Conservation (phyloP, 306 rosid genomes). For the Cucurbita argyrosperma region DNA sequence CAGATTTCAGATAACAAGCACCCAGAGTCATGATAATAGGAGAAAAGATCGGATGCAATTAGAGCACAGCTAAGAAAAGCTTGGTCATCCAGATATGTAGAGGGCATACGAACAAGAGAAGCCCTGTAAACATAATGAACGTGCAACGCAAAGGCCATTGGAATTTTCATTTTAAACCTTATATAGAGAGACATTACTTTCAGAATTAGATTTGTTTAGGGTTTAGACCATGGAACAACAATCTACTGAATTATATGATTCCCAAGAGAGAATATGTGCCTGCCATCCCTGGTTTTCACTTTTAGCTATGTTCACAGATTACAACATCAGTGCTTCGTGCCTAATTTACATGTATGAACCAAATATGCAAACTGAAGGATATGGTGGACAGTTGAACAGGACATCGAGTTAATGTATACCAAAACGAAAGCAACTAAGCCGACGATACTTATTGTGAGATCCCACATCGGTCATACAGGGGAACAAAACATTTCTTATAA, state of each 20-base stretch:
- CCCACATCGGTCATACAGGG: too few relatives aligned
- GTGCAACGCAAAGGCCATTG: neutral
- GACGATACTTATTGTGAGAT: neutral
- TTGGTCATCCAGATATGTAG: conserved; percentile 3
- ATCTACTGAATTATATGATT: neutral
- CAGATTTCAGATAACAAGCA: conserved; percentile 25
- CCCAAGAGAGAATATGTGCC: neutral
- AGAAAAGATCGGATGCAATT: neutral
- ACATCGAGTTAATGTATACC: neutral
- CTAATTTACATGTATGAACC: neutral
- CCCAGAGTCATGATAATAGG: conserved; percentile 17
- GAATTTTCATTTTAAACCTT: neutral
- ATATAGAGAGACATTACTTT: neutral
- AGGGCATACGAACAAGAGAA: neutral
- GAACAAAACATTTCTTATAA: too few relatives aligned
- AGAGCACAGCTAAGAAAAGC: conserved; percentile 2
- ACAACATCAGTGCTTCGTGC: neutral
- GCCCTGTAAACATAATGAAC: conserved; percentile 4
- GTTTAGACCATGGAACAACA: neutral
- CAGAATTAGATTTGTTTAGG: neutral
- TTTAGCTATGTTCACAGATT: neutral
- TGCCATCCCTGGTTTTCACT: neutral
- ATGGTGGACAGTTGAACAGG: neutral
- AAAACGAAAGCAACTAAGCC: neutral
- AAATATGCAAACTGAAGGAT: neutral